Percentiles rank a stretch among this genome's conserved stretches.
Evolutionary conservation across 129 eudicot species (phyloP).

Genomic region (Helianthus tuberosus): DNA sequence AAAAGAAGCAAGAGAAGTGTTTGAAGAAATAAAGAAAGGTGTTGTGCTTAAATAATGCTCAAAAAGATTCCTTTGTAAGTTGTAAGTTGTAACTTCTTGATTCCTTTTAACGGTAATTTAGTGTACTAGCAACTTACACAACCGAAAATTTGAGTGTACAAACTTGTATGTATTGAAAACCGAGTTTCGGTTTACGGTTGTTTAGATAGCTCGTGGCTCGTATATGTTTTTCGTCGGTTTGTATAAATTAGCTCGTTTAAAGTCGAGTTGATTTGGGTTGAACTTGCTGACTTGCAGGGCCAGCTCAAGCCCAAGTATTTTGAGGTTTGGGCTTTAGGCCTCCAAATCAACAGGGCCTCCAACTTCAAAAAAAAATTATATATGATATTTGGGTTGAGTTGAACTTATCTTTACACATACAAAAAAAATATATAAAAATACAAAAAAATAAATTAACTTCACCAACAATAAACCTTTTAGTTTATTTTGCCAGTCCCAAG

Average conservation of each 20-base stretch:
- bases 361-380: no score
- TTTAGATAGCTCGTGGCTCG: neutral
- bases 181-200: neutral
- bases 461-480: no score
- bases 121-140: neutral
- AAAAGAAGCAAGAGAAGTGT: neutral
- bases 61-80: constrained; percentile 4
- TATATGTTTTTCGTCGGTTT: neutral
- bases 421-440: no score
- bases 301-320: no score
- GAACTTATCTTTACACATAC: no score
- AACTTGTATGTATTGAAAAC: neutral
- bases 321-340: no score
- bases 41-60: neutral
- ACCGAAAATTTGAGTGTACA: neutral
- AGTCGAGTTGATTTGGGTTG: neutral
- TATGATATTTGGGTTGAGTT: no score
- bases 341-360: no score
- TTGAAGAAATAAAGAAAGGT: neutral
- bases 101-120: neutral
- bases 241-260: neutral
- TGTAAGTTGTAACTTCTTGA: neutral
- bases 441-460: no score
- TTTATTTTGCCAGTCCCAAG: no score
- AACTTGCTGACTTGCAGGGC: no score